Evolutionary conservation across 1,139 yeast genomes (phyloP).

Genomic region (Saccharomyces hybrid): DNA sequence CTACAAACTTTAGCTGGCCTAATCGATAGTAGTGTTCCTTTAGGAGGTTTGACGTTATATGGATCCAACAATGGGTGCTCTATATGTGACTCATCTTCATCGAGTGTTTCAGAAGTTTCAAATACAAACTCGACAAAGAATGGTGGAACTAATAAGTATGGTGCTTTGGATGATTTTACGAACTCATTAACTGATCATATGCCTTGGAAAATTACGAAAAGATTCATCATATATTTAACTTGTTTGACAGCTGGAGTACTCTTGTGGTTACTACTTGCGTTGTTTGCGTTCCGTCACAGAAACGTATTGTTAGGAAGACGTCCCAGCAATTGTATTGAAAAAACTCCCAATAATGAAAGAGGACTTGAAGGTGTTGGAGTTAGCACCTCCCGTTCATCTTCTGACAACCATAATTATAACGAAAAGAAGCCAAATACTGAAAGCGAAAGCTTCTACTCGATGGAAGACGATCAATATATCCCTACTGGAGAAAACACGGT

Average conservation of each 20-base stretch:
- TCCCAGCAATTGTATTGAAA: neutral
- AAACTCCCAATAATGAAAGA: neutral
- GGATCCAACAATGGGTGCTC: neutral
- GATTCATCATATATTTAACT: neutral
- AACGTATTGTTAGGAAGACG: neutral
- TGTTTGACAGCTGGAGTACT: neutral
- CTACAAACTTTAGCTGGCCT: constrained; percentile 42
- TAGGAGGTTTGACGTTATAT: constrained; percentile 38
- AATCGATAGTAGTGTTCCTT: constrained; percentile 55
- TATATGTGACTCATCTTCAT: neutral
- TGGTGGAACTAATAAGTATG: neutral
- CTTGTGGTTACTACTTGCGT: neutral
- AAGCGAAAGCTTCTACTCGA: neutral
- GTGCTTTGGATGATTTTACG: neutral
- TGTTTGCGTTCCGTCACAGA: neutral
- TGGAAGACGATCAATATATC: constrained; percentile 1
- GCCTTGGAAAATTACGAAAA: too few species aligned
- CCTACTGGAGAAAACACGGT: constrained; percentile 16
- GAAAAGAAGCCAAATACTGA: neutral
- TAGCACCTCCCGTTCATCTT: neutral
- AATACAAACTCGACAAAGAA: neutral
- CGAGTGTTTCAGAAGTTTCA: neutral
- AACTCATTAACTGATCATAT: neutral
- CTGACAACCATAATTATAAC: neutral
- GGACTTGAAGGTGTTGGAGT: neutral